Conservation (phyloP, 1,284 basidiomycete genomes). For the Rhodotorula sp. region DNA sequence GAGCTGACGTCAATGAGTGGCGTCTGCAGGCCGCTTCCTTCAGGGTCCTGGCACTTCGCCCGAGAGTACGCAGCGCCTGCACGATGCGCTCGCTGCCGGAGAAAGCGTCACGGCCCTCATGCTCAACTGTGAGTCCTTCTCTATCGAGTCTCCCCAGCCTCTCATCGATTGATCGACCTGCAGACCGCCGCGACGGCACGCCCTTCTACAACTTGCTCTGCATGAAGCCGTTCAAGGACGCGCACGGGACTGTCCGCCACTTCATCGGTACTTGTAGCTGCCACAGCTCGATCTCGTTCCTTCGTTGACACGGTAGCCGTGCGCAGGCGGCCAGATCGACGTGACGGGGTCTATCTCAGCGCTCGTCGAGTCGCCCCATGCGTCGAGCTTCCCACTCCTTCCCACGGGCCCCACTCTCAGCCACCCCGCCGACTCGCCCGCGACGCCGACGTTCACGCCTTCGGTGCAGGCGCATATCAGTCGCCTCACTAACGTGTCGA, state of each 20-base stretch:
- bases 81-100: slow-evolving; percentile 22
- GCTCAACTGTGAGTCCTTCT: slow-evolving; percentile 24
- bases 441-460: neutral
- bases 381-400: neutral
- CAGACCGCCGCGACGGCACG: slow-evolving; percentile 24
- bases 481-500: neutral
- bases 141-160: neutral
- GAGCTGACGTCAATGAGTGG: neutral
- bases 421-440: neutral
- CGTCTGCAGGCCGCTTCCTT: slow-evolving; percentile 15
- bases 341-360: slow-evolving; percentile 8
- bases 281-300: neutral
- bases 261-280: slow-evolving; percentile 21
- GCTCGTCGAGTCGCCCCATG: neutral
- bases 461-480: neutral
- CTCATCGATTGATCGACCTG: rapidly evolving
- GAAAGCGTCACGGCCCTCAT: slow-evolving; percentile 23
- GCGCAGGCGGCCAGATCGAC: slow-evolving; percentile 21
- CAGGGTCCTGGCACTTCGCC: slow-evolving; percentile 30
- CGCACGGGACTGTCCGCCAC: slow-evolving; percentile 15
- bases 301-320: neutral
- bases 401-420: neutral
- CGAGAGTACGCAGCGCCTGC: slow-evolving; percentile 8
- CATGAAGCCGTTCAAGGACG: slow-evolving; percentile 29
- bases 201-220: slow-evolving; percentile 33